These are phyloP conservation scores for Syzygium aqueum DNA, from an alignment of 345 rosid genomes.

Conservation along the genomic window DNA sequence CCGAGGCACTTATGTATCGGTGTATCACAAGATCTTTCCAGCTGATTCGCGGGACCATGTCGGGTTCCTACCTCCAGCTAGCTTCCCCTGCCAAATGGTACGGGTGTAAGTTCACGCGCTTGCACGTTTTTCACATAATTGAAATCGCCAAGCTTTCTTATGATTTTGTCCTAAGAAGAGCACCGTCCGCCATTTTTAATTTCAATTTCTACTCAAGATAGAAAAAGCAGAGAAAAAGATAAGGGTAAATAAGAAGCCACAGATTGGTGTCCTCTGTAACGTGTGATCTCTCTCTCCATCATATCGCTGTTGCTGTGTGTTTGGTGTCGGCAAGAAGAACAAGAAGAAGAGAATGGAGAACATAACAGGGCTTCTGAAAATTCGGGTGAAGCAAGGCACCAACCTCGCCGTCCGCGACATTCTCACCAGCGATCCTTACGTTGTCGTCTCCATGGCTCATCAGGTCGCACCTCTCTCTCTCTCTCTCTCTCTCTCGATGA, in stretches of 20 bases:
- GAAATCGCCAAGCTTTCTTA: neutral
- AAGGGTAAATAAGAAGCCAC: neutral
- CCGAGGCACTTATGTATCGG: neutral
- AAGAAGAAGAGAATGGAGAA: conserved; percentile 21
- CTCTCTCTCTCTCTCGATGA: neutral
- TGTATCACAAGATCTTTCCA: neutral
- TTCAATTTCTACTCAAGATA: neutral
- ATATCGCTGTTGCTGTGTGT: neutral
- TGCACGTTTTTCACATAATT: neutral
- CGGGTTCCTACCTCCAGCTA: neutral
- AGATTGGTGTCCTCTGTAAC: neutral
- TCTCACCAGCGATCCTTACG: conserved; percentile 44
- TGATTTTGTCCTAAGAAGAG: neutral
- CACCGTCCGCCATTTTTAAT: neutral
- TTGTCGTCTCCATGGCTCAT: conserved; percentile 26
- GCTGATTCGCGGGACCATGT: neutral
- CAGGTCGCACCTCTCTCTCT: conserved; percentile 21
- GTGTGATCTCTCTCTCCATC: neutral
- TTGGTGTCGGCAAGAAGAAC: neutral
- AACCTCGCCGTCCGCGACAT: conserved; percentile 37
- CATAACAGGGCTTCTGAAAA: conserved; percentile 24
- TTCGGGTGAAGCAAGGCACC: conserved; percentile 32
- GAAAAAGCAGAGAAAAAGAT: neutral
- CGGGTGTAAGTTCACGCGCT: neutral
- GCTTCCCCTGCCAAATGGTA: neutral